Base-by-base conservation (phyloP, 2,329 filamentous ascomycete species). In the Incumbomyces delicatus region DNA sequence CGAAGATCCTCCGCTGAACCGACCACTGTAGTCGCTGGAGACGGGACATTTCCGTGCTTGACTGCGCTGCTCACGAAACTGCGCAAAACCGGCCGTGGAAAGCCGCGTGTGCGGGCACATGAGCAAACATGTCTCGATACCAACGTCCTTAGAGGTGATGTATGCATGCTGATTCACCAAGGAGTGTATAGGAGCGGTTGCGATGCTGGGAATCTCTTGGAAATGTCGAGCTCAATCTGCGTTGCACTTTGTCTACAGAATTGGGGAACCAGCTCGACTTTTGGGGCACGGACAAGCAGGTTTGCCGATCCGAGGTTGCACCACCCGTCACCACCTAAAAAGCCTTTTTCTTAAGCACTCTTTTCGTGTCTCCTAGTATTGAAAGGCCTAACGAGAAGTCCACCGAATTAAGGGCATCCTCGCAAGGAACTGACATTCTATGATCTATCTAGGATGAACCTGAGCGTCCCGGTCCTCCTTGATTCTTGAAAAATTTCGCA, bases 401-500 rank as follows among this genome's bases (percentile, higher is more conserved):
- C n/a, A n/a, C n/a, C n/a, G n/a, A n/a, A n/a, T n/a, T n/a, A n/a
- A n/a, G n/a, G n/a, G n/a, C n/a, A n/a, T n/a, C n/a, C n/a, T n/a
- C n/a, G n/a, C n/a, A n/a, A n/a, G n/a, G n/a, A n/a, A n/a, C n/a
- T n/a, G n/a, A n/a, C n/a, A n/a, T n/a, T n/a, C n/a, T n/a, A n/a
- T n/a, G n/a, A n/a, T n/a, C 0, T 51, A 32, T 32, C 66, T 70
- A 0, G 74, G 66, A 49, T 79, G 69, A 46, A 80, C 70, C 44
- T 70, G 73, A 53, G 69, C 71, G 57, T 77, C 64, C 1, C 60
- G 57, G 34, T 73, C 63, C 1, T 55, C 52, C 52, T 67, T 59
- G 52, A 78, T 72, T 75, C 68, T 65, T 60, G 45, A 81, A 74
- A 33, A 60, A 37, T 43, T 59, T 46, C 80, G 72, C 52, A 7